phyloP scores from a whole-genome alignment of 2,329 filamentous ascomycete species.

The Trichoderma pleuroti region DNA sequence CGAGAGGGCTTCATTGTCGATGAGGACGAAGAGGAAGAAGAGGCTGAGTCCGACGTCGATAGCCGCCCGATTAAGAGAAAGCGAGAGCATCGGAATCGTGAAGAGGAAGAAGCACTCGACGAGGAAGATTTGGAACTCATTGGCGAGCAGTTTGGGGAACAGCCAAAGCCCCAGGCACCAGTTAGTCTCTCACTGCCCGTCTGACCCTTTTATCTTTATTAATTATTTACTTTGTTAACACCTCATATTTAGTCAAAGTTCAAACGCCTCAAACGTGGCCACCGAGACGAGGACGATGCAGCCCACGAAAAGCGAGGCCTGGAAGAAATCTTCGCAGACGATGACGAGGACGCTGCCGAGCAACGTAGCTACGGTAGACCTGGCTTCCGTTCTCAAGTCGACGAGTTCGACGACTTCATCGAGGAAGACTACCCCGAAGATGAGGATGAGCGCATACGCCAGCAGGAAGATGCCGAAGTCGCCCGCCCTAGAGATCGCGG shows the following conservation, averaged over 20 bases:
- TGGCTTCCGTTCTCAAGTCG: constrained; percentile 58
- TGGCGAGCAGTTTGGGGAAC: constrained; percentile 69
- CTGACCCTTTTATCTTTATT: no score
- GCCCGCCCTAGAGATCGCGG: constrained; percentile 73
- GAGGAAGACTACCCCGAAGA: constrained; percentile 92
- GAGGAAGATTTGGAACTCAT: constrained; percentile 97
- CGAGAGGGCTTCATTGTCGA: constrained; percentile 95
- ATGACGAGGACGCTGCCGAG: constrained; percentile 71
- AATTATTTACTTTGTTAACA: constrained; percentile 24
- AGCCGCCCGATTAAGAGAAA: constrained; percentile 64
- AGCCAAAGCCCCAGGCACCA: constrained; percentile 62
- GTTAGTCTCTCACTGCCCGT: constrained; percentile 45
- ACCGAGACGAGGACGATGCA: constrained; percentile 68
- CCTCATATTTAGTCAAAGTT: constrained; percentile 68
- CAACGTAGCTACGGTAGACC: constrained; percentile 50
- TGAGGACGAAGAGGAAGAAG: constrained; percentile 76
- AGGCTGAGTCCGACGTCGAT: constrained; percentile 53
- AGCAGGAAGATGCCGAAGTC: constrained; percentile 84
- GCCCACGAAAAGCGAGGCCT: constrained; percentile 66
- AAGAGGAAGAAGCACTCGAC: constrained; percentile 84
- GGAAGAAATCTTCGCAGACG: constrained; percentile 92
- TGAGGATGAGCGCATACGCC: constrained; percentile 70
- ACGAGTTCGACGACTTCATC: constrained; percentile 94
- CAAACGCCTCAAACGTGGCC: constrained; percentile 93
- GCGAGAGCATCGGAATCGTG: constrained; percentile 70